Evolutionary conservation across 2,329 filamentous ascomycete species (phyloP), one percentile per base, ranked within the genome.

Genomic region (Arthrinium phaeospermum): DNA sequence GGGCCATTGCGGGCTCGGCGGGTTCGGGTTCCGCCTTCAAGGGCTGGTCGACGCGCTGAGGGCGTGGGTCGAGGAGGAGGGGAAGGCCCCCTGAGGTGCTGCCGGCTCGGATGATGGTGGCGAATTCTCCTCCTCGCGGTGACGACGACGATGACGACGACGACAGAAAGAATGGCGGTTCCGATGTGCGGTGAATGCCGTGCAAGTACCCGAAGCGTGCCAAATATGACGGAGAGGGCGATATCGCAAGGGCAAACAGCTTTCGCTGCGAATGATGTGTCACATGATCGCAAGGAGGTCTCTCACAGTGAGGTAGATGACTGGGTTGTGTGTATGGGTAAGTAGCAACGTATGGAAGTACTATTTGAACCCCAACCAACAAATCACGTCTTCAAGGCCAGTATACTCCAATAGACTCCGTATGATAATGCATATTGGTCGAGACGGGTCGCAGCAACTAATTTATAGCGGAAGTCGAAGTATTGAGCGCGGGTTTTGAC

Each of bases 141-240:
- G 34, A 24, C 19, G 37, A 46, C 22, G 41, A n/a, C 7, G 34
- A 14, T 3, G 37, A 46, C 22, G 64, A 14, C 37, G 10, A 41
- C 37, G n/a, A n/a, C n/a, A n/a, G n/a, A n/a, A 41, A 10, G 37
- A 41, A 41, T 30, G 64, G 34, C 8, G 41, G 64, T 12, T 27
- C 41, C 22, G n/a, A 12, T n/a, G 22, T 47, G 67, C 44, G 22
- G 67, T 44, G 67, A 12, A 24, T 14, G 24, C 44, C 47, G 44
- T 68, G 67, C 67, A 68, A 68, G 44, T 34, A 68, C 44, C 67
- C 67, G 44, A 45, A 46, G 67, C 67, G 44, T 34, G n/a, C 67
- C 44, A 47, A 46, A 44, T 68, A 47, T 14, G 44, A 68, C n/a
- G 67, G 67, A 16, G 47, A 68, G 46, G 67, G 67, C 7, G 44